Base-by-base conservation (phyloP, 2,329 filamentous ascomycete species). In the Aureobasidium musti region DNA sequence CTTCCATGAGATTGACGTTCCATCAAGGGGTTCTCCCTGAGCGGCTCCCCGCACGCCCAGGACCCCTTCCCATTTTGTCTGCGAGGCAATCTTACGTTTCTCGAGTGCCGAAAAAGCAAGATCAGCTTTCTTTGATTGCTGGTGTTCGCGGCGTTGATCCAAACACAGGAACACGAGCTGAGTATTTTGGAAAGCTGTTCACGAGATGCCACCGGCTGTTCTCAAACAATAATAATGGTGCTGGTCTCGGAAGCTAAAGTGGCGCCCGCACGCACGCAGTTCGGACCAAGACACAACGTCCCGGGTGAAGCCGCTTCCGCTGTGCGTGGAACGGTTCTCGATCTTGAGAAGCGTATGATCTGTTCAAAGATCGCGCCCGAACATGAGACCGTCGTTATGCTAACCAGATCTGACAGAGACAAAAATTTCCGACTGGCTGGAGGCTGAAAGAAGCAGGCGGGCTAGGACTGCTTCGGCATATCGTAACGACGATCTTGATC, bases 181-280 rank as follows among this genome's bases (percentile, higher is more conserved):
- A 30, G 49, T 30, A 37, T 49, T 35, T 5, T 39, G 1, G 14
- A n/a, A 35, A 26, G 30, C 37, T 49, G 14, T 45, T 30, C 26
- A 19, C n/a, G 17, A 19, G 23, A 5, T 26, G 28, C 43, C 57
- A 17, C 26, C 57, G 57, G 59, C 59, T 30, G 21, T 41, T 41
- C 28, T 21, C 28, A 35, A 23, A 41, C 13, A 5, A 41, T 41
- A 41, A 41, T 17, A 41, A 23, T 21, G 35, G 5, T 41, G 57
- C 28, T 59, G 54, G 59, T 63, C 35, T 63, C 59, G 59, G 59
- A 52, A 63, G 33, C 59, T 52, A 63, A 41, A 63, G 47, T 63
- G 45, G 59, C 59, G 43, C 33, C 45, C 45, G 59, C 59, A 52
- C 41, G 37, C 43, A 47, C 57, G 43, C 47, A 39, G 59, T 63